phyloP scores from a whole-genome alignment of 257 asterid genomes.

The Leonotis leonurus region DNA sequence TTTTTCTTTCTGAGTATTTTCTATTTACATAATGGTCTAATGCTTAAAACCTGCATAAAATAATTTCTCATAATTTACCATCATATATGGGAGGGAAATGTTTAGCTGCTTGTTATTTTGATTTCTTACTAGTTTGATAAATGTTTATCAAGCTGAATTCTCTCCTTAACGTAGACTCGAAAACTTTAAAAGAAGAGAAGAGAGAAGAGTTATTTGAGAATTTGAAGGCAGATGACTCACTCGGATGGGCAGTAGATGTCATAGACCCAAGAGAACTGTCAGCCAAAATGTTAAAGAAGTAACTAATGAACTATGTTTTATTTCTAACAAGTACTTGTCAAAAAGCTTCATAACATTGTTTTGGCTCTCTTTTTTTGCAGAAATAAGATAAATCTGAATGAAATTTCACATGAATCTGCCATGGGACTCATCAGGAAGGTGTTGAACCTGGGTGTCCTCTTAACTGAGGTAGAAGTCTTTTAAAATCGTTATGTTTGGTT shows the following conservation, averaged over 20 bases:
- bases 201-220: conserved; percentile 90
- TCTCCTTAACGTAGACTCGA: conserved; percentile 54
- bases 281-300: conserved; percentile 88
- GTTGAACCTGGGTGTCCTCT: conserved; percentile 71
- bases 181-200: conserved; percentile 88
- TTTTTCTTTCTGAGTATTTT: too few species aligned
- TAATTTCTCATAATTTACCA: background rate
- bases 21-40: too few species aligned
- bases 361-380: conserved; percentile 39
- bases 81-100: background rate
- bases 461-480: conserved; percentile 63
- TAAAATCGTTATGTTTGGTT: too few species aligned
- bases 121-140: too few species aligned
- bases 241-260: conserved; percentile 94
- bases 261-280: conserved; percentile 93
- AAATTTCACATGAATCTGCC: conserved; percentile 92
- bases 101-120: background rate
- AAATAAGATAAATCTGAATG: conserved; percentile 82
- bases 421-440: conserved; percentile 73
- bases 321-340: background rate
- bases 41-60: too few species aligned
- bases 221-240: conserved; percentile 67
- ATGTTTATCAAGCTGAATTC: background rate
- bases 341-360: conserved; percentile 8
- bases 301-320: conserved; percentile 15